Evolutionary conservation across 2,329 filamentous ascomycete genomes (phyloP), one percentile per base, ranked within the genome.

Genomic region (Lecanoromycetidae sp.): DNA sequence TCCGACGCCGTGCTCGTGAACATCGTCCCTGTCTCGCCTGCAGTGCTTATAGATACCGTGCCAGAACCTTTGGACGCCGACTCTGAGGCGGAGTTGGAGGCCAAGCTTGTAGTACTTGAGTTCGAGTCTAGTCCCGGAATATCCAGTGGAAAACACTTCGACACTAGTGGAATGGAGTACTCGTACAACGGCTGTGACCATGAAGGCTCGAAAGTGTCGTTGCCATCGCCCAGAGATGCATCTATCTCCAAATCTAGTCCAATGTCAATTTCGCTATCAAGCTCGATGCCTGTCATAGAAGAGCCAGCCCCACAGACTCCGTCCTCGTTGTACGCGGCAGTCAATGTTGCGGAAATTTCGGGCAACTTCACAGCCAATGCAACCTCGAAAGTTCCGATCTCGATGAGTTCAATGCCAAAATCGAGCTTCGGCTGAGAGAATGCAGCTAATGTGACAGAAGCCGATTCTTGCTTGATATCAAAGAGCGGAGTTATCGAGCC

Each of bases 401-500:
- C 25, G 12, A 40, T 44, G 7, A 50, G 15, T 3, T 50, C 43
- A 22, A 52, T 41, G 12, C 43, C 47, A 13, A 52, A 44, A 3
- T 38, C 9, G 12, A 52, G 20, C 23, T 52, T 46, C n/a, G 50
- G 50, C 26, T 50, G 43, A n/a, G 50, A 52, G 33, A 44, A 42
- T 13, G 54, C 57, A 10, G 49, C 45, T 13, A 57, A 40, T 19
- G 55, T 53, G 30, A 57, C 43, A 9, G 54, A 52, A 33, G 55
- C 52, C 4, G 55, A 52, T 9, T 56, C 44, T 13, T 56, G 52
- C 29, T 55, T 56, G 19, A 63, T 42, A 13, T 54, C 49, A 33
- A 62, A 55, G 19, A 56, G 44, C 9, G 58, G 57, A 15, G 56
- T 48, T 7, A 58, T 42, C 5, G 46, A 52, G 23, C 52, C 49